Evolutionary conservation across 805 yeast genomes (phyloP), one percentile per base, ranked within the genome.

Genomic region (Suhomyces sp.): DNA sequence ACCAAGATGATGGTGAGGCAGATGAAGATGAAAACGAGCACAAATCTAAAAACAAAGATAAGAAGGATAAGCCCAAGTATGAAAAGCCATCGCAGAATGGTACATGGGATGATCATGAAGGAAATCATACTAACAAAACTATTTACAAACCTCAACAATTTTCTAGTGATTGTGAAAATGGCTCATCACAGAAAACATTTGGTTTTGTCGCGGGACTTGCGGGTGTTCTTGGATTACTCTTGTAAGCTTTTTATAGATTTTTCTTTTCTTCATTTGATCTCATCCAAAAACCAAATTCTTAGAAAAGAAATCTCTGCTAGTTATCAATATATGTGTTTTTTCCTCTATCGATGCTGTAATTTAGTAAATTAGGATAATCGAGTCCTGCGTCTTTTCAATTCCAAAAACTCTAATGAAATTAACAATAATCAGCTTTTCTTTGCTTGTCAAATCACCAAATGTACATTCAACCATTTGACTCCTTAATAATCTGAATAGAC

Each of bases 381-480:
- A 46, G n/a, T 67, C 60, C 43, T 62, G 63, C 8, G 73, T 59
- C 48, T 66, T 66, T 21, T 69, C 69, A 19, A 72, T 52, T 1
- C 84, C 84, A 39, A 77, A 65, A 37, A 78, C 51, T 44, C 85
- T 65, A 6, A 79, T 63, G 22, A 72, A 64, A 50, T 79, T 78
- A n/a, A 76, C 57, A 4, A 77, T 64, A 4, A 63, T 57, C 56
- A 71, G 49, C 48, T 61, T 47, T 50, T 57, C 55, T 53, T 60
- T 44, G 49, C 63, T 40, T 46, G 51, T 13, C 63, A 65, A 12
- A 46, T 63, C 60, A 57, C 61, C 54, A 60, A 68, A 54, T 41
- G 55, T 19, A 58, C 66, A 15, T 49, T 59, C 48, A 50, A 41
- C 15, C 53, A 56, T 20, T 60, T 60, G 48, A 56, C 67, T 53